Base-by-base conservation (phyloP, 345 rosid genomes). In the Arabidopsis suecica region DNA sequence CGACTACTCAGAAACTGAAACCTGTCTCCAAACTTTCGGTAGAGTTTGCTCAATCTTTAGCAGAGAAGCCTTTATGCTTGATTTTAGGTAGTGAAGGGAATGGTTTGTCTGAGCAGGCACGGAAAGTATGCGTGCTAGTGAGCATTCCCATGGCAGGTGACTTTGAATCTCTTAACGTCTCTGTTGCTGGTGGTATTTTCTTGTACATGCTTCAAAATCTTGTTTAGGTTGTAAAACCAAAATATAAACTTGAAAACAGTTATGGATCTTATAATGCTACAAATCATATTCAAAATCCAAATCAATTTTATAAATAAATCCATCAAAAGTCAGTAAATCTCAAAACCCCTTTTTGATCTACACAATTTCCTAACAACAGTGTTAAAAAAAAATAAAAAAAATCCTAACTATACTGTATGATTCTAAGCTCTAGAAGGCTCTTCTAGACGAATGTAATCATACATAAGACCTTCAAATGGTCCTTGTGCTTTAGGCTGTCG, bases 161-260 rank as follows among this genome's bases (percentile, higher is more conserved):
- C n/a, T 89, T 86, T 55, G 99, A 90, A 71, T 92, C 97, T 77
- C 96, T 95, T 57, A 92, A 92, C 65, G 97, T 95, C 48, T 90
- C 97, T 23, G 93, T 95, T 81, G 97, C 99, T 7, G 99, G 97
- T 57, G 97, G 97, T 23, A 95, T 91, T 81, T 88, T 92, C 77
- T 82, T 95, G 83, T 92, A 79, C 69, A 77, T 84, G 85, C 82
- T 95, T 49, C 93, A 87, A 69, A 87, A 69, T 77, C 91, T 65
- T 59, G 54, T 72, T 48, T 54, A 7, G 6, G 20, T 32, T 68
- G 32, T 68, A 16, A 67, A 40, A 22, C 34, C 42, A 40, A 61
- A 37, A 33, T 23, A 56, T 61, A 32, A 42, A 32, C 8, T 44
- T 20, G 36, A 65, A 40, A 40, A 65, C 54, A 33, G 13, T 41